Conservation (phyloP, 257 asterid species). For the Solanum bulbocastanum region DNA sequence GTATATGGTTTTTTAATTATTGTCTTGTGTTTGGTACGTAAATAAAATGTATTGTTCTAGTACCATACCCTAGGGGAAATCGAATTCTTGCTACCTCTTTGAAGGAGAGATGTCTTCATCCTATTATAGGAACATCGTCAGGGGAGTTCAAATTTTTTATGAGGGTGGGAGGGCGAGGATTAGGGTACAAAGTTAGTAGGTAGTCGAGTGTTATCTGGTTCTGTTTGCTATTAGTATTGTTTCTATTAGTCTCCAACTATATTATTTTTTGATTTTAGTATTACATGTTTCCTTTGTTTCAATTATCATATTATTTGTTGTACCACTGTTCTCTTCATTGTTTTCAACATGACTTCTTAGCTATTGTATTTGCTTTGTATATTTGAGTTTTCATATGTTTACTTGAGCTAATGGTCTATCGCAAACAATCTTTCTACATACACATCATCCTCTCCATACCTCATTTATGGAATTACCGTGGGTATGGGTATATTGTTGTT, state of each 20-base stretch:
- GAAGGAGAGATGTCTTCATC: not conserved
- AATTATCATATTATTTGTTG: too few species aligned
- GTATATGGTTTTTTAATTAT: too few species aligned
- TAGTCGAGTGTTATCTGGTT: not conserved
- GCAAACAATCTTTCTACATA: too few species aligned
- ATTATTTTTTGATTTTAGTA: too few species aligned
- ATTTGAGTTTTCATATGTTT: not conserved
- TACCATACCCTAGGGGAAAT: not conserved
- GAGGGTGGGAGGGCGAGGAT: not conserved
- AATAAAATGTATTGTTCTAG: not conserved
- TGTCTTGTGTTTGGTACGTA: not conserved
- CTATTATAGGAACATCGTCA: not conserved
- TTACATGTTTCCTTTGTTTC: not conserved
- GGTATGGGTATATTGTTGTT: too few species aligned
- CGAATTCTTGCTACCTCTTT: not conserved
- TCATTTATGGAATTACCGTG: too few species aligned
- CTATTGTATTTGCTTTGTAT: too few species aligned
- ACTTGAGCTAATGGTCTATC: not conserved
- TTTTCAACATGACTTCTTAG: not conserved
- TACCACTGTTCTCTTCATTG: too few species aligned
- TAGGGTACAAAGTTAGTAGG: too few species aligned
- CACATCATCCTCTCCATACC: not conserved
- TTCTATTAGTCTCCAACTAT: not conserved
- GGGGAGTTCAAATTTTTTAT: too few species aligned
- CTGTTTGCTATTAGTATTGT: too few species aligned